Evolutionary conservation across 345 rosid species (phyloP), one percentile per base, ranked within the genome.

Genomic region (Mangifera indica): DNA sequence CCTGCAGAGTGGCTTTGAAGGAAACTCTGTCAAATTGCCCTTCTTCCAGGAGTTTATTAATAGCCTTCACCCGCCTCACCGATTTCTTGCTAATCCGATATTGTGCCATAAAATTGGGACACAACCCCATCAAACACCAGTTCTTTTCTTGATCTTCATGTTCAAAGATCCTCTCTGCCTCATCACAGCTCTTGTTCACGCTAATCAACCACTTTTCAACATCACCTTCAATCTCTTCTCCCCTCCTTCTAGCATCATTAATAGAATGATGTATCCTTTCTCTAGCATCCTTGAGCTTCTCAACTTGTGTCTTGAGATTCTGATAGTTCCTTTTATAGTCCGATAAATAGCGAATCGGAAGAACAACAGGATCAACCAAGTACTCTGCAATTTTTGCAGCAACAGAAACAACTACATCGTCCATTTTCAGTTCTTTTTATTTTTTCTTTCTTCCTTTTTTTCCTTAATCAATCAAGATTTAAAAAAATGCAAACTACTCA

Each of bases 31-130:
- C 45, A 17, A 78, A 64, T 8, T 13, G 6, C 8, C 26, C 24
- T 53, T 15, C 54, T 63, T 57, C 34, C 24, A 3, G 22, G 24
- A 75, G 74, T 12, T 18, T 8, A 11, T 3, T 60, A 14, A 68
- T 10, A 18, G 42, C 10, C 58, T 17, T 6, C 22, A 11, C 42
- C 20, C 63, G 55, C 44, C 37, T 24, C 11, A 5, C 65, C 15
- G 76, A 76, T 67, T 48, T 46, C 76, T 57, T 74, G 68, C 74
- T 25, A 14, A 67, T 14, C 17, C 13, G 51, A 40, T 75, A 69
- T 1, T 54, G 67, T 2, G 34, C 6, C 62, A n/a, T 71, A 53
- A 70, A 24, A 55, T 75, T 37, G 0, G 65, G 49, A 67, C 59
- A 73, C 37, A 55, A 60, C 13, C 60, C 63, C 29, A 69, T 34